These are phyloP conservation scores for Golubevia sp. DNA, from an alignment of 1,284 basidiomycete genomes.

Conservation along the genomic window DNA sequence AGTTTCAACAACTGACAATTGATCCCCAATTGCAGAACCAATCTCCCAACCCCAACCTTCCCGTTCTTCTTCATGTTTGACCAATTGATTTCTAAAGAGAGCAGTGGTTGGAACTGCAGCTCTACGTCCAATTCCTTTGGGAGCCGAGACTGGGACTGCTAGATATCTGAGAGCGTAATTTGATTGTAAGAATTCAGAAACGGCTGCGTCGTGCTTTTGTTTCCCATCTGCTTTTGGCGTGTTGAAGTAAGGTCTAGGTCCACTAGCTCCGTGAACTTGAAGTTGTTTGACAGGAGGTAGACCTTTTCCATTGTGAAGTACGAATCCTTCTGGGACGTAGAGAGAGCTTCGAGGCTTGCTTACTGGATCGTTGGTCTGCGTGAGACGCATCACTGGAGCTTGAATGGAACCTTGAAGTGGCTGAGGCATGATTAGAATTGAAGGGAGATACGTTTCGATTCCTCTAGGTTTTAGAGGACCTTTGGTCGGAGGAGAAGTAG, in stretches of 20 bases:
- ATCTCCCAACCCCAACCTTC: constrained; percentile 59
- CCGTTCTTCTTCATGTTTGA: constrained; percentile 45
- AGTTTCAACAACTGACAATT: constrained; percentile 11
- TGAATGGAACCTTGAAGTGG: constrained; percentile 35
- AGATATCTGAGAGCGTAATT: constrained; percentile 13
- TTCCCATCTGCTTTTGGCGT: constrained; percentile 8
- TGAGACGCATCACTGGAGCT: constrained; percentile 26
- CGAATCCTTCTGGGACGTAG: constrained; percentile 46
- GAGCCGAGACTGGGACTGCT: constrained; percentile 31
- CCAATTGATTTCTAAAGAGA: constrained; percentile 57
- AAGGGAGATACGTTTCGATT: constrained; percentile 26
- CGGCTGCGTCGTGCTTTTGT: constrained; percentile 24
- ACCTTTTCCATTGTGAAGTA: constrained; percentile 32
- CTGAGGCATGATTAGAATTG: constrained; percentile 35
- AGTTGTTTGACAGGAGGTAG: constrained; percentile 35
- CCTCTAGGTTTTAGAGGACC: constrained; percentile 42
- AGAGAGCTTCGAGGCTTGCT: constrained; percentile 20
- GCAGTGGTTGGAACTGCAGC: constrained; percentile 49
- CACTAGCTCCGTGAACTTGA: constrained; percentile 34
- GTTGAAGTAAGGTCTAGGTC: constrained; percentile 28
- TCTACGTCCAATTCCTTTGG: constrained; percentile 45
- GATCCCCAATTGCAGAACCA: constrained; percentile 19
- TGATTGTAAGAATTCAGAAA: constrained; percentile 16
- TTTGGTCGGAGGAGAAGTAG: constrained; percentile 31
- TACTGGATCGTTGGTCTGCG: not conserved